These are phyloP conservation scores for Pilasporangium apinafurcum DNA, from an alignment of 352 stramenopile genomes.

Conservation along the genomic window DNA sequence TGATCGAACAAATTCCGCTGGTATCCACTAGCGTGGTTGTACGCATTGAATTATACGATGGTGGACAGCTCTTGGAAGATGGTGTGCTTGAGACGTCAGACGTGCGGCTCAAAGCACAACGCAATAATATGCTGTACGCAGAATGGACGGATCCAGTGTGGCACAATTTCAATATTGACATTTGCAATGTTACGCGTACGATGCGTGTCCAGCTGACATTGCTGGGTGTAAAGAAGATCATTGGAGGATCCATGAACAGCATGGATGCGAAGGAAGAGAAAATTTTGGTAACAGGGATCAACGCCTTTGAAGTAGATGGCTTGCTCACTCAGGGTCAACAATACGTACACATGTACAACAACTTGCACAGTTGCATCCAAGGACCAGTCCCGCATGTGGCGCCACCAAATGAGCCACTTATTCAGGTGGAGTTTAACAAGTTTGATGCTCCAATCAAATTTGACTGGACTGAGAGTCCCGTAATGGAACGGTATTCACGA, in stretches of 20 bases:
- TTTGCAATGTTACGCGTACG: constrained; percentile 59
- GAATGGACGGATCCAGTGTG: constrained; percentile 72
- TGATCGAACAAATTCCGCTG: constrained; percentile 36
- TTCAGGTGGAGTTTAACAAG: constrained; percentile 63
- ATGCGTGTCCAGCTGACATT: constrained; percentile 77
- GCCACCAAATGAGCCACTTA: constrained; percentile 54
- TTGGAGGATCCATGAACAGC: constrained; percentile 28
- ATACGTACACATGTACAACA: constrained; percentile 82
- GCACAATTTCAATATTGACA: constrained; percentile 75
- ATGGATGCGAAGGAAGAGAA: constrained; percentile 46
- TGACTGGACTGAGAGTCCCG: constrained; percentile 53
- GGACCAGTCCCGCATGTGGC: constrained; percentile 74
- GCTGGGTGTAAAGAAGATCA: constrained; percentile 62
- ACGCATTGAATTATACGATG: constrained; percentile 73
- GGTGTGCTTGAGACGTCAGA: constrained; percentile 63
- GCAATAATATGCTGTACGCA: constrained; percentile 61
- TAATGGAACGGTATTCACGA: constrained; percentile 28
- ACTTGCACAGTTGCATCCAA: constrained; percentile 58
- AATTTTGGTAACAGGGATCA: constrained; percentile 77
- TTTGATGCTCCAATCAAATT: constrained; percentile 69
- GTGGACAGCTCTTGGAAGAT: constrained; percentile 62
- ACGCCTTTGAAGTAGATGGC: constrained; percentile 78
- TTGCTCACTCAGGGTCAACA: constrained; percentile 52
- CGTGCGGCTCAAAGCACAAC: constrained; percentile 64
- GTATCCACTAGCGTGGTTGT: constrained; percentile 64